A percentile compares a stretch with the other conserved stretches of the same genome.
Conservation (phyloP, 1,284 basidiomycete species). For the Peniophora sp. region DNA sequence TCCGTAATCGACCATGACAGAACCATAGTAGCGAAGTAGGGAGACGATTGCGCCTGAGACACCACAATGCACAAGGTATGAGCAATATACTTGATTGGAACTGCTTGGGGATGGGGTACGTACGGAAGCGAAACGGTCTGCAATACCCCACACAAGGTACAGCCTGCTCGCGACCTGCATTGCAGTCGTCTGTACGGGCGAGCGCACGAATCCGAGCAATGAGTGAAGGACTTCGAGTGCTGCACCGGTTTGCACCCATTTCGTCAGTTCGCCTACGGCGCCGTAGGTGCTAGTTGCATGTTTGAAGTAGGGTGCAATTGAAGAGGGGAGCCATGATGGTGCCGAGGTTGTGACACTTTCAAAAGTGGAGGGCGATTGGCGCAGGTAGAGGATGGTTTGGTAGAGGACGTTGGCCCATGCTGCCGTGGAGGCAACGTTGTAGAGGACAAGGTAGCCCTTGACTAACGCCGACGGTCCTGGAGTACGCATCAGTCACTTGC, state of each 20-base stretch:
- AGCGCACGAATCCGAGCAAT: slow-evolving; percentile 76
- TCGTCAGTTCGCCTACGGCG: slow-evolving; percentile 55
- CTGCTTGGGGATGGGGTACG: slow-evolving; percentile 15
- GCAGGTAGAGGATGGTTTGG: slow-evolving; percentile 39
- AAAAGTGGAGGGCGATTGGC: slow-evolving; percentile 8
- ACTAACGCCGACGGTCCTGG: slow-evolving; percentile 10
- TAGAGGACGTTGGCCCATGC: slow-evolving; percentile 73
- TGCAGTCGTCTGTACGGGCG: slow-evolving; percentile 73
- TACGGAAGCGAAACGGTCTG: slow-evolving; percentile 50
- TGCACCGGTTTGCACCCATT: slow-evolving; percentile 77
- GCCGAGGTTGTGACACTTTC: slow-evolving; percentile 9
- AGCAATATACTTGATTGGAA: background rate
- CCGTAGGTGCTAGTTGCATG: slow-evolving; percentile 44
- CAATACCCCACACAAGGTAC: slow-evolving; percentile 83
- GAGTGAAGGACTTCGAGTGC: slow-evolving; percentile 81
- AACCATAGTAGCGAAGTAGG: slow-evolving; percentile 88
- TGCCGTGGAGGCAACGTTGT: slow-evolving; percentile 68
- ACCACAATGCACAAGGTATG: background rate
- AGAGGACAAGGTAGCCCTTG: slow-evolving; percentile 66
- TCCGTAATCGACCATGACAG: slow-evolving; percentile 93
- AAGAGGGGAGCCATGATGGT: slow-evolving; percentile 12
- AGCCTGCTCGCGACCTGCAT: slow-evolving; percentile 87
- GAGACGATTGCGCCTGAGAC: slow-evolving; percentile 59
- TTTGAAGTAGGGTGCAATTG: slow-evolving; percentile 22
- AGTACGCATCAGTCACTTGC: too few species aligned